Evolutionary conservation across 441 rosid species (phyloP).

Genomic region (Jatropha podagrica): DNA sequence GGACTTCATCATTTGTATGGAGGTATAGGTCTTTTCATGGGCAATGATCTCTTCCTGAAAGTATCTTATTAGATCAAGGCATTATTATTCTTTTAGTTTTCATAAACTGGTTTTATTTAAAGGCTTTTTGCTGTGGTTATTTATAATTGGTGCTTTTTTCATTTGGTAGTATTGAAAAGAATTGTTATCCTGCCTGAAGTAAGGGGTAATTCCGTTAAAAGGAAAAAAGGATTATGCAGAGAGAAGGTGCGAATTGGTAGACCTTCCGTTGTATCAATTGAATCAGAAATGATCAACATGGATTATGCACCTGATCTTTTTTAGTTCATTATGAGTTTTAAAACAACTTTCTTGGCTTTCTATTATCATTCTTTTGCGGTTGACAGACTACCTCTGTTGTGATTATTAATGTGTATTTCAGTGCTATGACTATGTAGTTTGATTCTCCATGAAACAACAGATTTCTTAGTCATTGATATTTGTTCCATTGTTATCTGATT

Average conservation of each 20-base stretch:
- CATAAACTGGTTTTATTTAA: not conserved
- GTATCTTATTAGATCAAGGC: not conserved
- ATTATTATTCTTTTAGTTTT: not conserved
- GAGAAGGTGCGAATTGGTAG: slow-evolving; percentile 9
- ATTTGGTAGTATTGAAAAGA: slow-evolving; percentile 7
- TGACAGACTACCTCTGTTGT: not conserved
- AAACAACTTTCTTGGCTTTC: not conserved
- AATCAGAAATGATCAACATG: not conserved
- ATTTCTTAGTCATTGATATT: not conserved
- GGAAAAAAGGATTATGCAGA: not conserved
- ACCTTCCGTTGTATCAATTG: not conserved
- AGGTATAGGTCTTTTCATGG: slow-evolving; percentile 56
- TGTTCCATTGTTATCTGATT: not conserved
- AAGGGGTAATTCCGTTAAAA: not conserved
- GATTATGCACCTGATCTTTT: not conserved
- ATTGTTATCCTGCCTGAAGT: not conserved
- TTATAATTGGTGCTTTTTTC: not conserved
- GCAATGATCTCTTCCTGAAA: not conserved
- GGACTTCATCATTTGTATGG: slow-evolving; percentile 97
- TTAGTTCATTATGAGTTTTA: not conserved
- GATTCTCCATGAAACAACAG: not conserved
- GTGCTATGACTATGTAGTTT: not conserved
- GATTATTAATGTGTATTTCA: not conserved
- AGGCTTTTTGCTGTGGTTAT: not conserved
- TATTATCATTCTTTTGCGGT: not conserved